Conservation (phyloP, 177 flowering plant species). For the Vitis hybrid region DNA sequence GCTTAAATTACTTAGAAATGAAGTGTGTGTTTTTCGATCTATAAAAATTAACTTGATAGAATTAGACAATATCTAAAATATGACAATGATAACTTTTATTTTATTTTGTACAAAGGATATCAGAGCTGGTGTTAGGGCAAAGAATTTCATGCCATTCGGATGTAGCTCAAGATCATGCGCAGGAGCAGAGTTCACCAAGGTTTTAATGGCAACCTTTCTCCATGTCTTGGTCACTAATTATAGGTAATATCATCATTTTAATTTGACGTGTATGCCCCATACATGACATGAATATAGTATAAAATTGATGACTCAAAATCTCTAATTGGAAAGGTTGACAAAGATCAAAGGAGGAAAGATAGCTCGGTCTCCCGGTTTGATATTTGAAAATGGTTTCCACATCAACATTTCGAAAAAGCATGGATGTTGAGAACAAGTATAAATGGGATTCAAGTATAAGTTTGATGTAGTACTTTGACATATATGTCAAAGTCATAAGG, state of each 20-base stretch:
- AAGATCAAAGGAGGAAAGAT: slow-evolving; percentile 11
- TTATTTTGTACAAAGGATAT: background rate
- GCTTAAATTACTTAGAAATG: too few species aligned
- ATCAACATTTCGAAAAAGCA: background rate
- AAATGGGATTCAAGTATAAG: too few species aligned
- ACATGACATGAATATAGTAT: background rate
- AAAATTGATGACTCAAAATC: background rate
- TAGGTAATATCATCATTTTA: slow-evolving; percentile 14
- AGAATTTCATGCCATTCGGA: slow-evolving; percentile 47
- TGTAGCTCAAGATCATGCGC: slow-evolving; percentile 42
- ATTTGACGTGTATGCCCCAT: background rate
- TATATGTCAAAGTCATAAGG: too few species aligned
- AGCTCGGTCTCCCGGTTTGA: background rate
- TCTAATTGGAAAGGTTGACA: slow-evolving; percentile 11
- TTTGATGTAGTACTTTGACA: too few species aligned
- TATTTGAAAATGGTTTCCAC: slow-evolving; percentile 18
- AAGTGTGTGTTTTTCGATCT: too few species aligned
- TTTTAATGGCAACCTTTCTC: slow-evolving; percentile 28
- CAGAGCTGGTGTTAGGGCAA: slow-evolving; percentile 7
- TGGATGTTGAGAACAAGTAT: too few species aligned
- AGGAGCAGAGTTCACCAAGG: slow-evolving; percentile 41
- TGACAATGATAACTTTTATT: too few species aligned
- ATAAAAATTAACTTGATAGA: too few species aligned
- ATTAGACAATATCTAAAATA: too few species aligned
- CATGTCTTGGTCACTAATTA: slow-evolving; percentile 45